These are phyloP conservation scores for Podaxis sp. DNA, from an alignment of 768 basidiomycete genomes.

Conservation along the genomic window DNA sequence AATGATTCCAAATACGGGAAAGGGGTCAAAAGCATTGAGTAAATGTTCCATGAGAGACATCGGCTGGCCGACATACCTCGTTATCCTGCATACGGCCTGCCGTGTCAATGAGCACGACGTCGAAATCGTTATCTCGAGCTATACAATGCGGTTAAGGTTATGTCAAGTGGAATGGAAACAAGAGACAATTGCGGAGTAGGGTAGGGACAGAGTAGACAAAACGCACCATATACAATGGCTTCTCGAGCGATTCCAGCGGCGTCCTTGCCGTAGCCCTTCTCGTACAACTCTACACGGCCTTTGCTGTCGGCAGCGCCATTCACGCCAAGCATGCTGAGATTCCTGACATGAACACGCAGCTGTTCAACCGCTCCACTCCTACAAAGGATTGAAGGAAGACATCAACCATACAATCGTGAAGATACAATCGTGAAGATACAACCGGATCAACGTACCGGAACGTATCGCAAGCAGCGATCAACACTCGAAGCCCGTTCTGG, in stretches of 20 bases:
- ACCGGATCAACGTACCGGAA: conserved; percentile 60
- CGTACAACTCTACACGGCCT: conserved; percentile 87
- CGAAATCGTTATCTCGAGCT: conserved; percentile 90
- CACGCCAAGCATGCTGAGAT: conserved; percentile 80
- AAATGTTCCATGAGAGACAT: conserved; percentile 11
- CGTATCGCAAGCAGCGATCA: conserved; percentile 98
- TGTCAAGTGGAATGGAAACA: conserved; percentile 6
- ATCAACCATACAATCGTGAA: background rate
- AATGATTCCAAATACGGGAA: background rate
- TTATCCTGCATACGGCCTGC: conserved; percentile 99
- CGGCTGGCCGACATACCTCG: conserved; percentile 57
- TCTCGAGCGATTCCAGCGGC: conserved; percentile 98
- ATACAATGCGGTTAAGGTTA: conserved; percentile 5
- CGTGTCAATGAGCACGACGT: conserved; percentile 97
- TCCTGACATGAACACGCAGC: conserved; percentile 92
- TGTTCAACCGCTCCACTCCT: conserved; percentile 98
- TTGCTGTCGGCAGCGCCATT: conserved; percentile 69
- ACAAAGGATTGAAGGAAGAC: background rate
- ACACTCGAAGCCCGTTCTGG: conserved; percentile 88
- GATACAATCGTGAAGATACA: background rate
- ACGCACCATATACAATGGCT: conserved; percentile 84
- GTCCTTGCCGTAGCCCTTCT: conserved; percentile 97
- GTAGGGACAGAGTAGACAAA: background rate
- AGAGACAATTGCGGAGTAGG: background rate
- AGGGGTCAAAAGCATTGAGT: conserved; percentile 2